Percentiles rank a stretch among this genome's conserved stretches.
phyloP scores from a whole-genome alignment of 495 filamentous ascomycete species.

The Aspergillus diversus region DNA sequence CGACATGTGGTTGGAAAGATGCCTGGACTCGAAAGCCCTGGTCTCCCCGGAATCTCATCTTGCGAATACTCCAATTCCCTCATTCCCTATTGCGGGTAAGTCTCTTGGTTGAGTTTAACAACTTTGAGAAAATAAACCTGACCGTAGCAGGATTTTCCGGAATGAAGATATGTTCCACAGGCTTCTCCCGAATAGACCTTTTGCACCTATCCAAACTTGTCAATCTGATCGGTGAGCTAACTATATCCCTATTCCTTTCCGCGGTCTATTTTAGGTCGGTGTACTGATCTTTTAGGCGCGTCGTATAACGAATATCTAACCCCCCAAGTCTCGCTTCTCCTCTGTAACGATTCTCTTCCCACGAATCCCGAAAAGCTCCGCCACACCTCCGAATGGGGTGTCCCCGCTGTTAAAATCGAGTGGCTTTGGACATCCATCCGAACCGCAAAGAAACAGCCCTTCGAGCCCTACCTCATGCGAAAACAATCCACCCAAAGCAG shows the following conservation, averaged over 20 bases:
- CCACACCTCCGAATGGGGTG: conserved; percentile 69
- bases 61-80: conserved; percentile 72
- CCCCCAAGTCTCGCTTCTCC: conserved; percentile 64
- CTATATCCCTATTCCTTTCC: background rate
- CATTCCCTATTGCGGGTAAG: conserved; percentile 66
- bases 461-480: conserved; percentile 49
- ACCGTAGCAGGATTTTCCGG: conserved; percentile 58
- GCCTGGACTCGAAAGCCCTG: conserved; percentile 72
- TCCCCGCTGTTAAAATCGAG: conserved; percentile 74
- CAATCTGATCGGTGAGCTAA: conserved; percentile 64
- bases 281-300: conserved; percentile 46
- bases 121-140: conserved; percentile 17
- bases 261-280: conserved; percentile 1
- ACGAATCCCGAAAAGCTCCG: conserved; percentile 77
- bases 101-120: background rate
- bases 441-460: conserved; percentile 53
- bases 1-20: conserved; percentile 92
- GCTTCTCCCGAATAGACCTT: conserved; percentile 81
- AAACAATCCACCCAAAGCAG: conserved; percentile 33
- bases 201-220: conserved; percentile 79
- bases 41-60: conserved; percentile 71
- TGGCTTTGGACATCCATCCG: conserved; percentile 88
- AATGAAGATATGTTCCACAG: conserved; percentile 76
- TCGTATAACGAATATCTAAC: conserved; percentile 77
- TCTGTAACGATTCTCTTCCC: conserved; percentile 61